Conservation (phyloP, 345 rosid genomes). For the Cardamine chenopodiifolia region DNA sequence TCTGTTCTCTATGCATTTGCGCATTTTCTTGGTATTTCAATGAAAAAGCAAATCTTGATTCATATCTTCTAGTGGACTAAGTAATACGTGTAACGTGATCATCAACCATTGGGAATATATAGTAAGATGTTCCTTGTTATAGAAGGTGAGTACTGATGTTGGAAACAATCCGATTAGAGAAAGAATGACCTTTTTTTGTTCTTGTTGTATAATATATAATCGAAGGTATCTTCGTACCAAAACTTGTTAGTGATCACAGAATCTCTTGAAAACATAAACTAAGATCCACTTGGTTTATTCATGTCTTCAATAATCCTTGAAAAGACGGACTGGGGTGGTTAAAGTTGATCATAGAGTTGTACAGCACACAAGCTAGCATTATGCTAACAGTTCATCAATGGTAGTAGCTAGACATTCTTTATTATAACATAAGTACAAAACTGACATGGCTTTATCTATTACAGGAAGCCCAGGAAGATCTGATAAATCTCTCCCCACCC, state of each 20-base stretch:
- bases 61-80: constrained; percentile 24
- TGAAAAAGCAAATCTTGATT: not conserved
- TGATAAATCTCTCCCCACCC: constrained; percentile 38
- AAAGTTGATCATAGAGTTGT: constrained; percentile 40
- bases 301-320: constrained; percentile 29
- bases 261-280: constrained; percentile 39
- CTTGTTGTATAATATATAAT: constrained; percentile 21
- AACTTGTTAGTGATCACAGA: constrained; percentile 29
- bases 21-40: constrained; percentile 18
- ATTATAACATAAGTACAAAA: constrained; percentile 25
- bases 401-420: constrained; percentile 32
- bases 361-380: constrained; percentile 44
- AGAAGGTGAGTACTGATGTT: constrained; percentile 7
- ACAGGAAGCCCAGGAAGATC: constrained; percentile 44
- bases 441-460: constrained; percentile 33
- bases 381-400: constrained; percentile 37
- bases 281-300: constrained; percentile 36
- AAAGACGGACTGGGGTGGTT: constrained; percentile 15
- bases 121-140: constrained; percentile 17
- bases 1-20: not conserved
- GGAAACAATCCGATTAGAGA: constrained; percentile 14
- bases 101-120: constrained; percentile 13
- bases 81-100: constrained; percentile 7
- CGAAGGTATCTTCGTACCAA: constrained; percentile 36
- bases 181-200: not conserved